These are phyloP conservation scores for Alnus glutinosa DNA, from an alignment of 306 rosid genomes.

Conservation along the genomic window DNA sequence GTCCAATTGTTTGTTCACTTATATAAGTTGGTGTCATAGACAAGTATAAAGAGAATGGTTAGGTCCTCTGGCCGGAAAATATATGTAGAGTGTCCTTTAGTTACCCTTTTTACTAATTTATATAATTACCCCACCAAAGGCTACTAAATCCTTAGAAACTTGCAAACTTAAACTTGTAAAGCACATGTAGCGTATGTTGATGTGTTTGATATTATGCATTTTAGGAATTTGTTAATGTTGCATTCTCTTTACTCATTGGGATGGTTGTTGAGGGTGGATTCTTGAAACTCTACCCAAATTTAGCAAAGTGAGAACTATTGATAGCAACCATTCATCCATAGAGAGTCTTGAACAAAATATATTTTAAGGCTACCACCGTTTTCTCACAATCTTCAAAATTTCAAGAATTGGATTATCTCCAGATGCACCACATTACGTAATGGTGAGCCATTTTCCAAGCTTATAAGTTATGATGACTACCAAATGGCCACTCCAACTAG, in stretches of 20 bases:
- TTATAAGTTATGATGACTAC: too few relatives aligned
- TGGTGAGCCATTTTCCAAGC: too few relatives aligned
- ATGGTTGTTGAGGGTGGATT: not conserved
- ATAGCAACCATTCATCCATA: too few relatives aligned
- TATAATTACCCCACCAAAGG: not conserved
- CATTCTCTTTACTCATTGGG: not conserved
- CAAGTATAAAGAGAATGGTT: not conserved
- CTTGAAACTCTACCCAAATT: too few relatives aligned
- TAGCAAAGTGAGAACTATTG: too few relatives aligned
- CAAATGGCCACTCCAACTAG: too few relatives aligned
- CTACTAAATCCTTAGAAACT: not conserved
- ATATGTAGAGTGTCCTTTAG: not conserved
- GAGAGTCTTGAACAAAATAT: too few relatives aligned
- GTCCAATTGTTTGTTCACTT: not conserved
- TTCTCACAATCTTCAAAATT: too few relatives aligned
- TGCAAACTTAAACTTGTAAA: not conserved
- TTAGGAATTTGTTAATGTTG: not conserved
- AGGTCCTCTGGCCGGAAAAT: not conserved
- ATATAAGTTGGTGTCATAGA: not conserved
- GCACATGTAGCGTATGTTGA: not conserved
- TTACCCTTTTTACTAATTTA: not conserved
- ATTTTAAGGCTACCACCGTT: too few relatives aligned
- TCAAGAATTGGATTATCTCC: too few relatives aligned
- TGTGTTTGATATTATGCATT: slow-evolving; percentile 1
- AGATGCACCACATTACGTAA: too few relatives aligned